A percentile compares a stretch with the other conserved stretches of the same genome.
Evolutionary conservation across 2,329 filamentous ascomycete species (phyloP).

Genomic region (Colletotrichum sp.): DNA sequence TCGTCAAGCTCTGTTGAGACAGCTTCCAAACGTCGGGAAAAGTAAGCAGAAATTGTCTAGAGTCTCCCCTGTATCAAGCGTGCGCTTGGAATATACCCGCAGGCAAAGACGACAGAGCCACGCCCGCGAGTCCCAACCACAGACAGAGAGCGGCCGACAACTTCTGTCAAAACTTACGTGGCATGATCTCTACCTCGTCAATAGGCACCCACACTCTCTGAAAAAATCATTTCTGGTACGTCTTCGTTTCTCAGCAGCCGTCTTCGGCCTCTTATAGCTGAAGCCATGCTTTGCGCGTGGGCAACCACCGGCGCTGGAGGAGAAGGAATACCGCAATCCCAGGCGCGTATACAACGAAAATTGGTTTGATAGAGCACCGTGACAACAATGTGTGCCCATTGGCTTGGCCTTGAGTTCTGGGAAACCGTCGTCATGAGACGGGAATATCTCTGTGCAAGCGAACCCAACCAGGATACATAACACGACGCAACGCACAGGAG

Average conservation of each 20-base stretch:
- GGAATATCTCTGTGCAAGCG: too few species aligned
- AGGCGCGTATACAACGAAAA: too few species aligned
- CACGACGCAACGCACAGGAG: too few species aligned
- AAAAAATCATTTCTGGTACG: neutral
- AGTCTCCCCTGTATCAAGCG: fast-evolving
- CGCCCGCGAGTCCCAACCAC: neutral
- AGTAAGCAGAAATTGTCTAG: fast-evolving
- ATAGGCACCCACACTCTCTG: fast-evolving
- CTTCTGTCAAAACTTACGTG: fast-evolving
- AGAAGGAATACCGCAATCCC: too few species aligned
- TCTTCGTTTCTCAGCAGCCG: neutral
- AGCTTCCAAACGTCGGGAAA: fast-evolving
- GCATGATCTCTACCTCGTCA: neutral
- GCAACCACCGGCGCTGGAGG: too few species aligned
- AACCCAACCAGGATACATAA: too few species aligned
- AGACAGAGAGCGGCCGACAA: neutral
- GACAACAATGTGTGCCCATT: too few species aligned
- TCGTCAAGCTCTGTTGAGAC: too few species aligned
- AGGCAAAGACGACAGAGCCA: neutral
- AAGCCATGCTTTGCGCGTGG: neutral
- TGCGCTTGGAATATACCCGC: fast-evolving
- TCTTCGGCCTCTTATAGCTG: neutral
- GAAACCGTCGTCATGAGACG: too few species aligned
- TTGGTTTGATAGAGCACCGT: too few species aligned
- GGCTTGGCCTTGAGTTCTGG: too few species aligned